Base-by-base conservation (phyloP, 2,329 filamentous ascomycete species). In the Cladosporium sp. region DNA sequence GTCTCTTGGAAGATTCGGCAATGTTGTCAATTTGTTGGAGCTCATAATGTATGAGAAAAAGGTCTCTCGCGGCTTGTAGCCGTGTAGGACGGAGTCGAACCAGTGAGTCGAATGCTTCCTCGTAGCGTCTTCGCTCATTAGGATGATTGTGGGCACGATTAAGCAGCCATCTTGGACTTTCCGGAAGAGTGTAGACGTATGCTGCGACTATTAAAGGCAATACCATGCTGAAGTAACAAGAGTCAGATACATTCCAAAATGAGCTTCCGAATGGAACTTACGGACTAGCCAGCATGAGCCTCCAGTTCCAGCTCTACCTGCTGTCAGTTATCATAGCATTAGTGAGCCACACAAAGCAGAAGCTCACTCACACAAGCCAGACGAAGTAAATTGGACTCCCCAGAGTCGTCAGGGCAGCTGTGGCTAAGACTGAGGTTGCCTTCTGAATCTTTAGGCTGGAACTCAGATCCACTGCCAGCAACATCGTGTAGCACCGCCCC, bases 401-500 rank as follows among this genome's bases (percentile, higher is more conserved):
- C 33, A 35, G 33, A 13, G 33, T 13, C 37, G 37, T 14, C 16
- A 40, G 37, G 37, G 16, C 37, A 40, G 7, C n/a, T 14, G 37
- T 40, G 37, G 9, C n/a, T 40, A 14, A 40, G 37, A 14, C 13
- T 14, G 2, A 40, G 37, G 37, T 40, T 40, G 8, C 10, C n/a
- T 14, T 11, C n/a, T 8, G 37, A 40, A 40, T 40, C 37, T 40
- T 11, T 40, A 11, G 37, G 37, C 9, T 40, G 37, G 16, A 40
- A 14, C 16, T 14, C 37, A 13, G 10, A 40, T 14, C 33, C 37
- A 40, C 37, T 40, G 10, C 37, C 37, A 40, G 10, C 70, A 14
- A 66, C 61, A 13, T 70, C 56, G 57, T 71, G 68, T 16, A 75
- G 66, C 3, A 67, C 66, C 2, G 76, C 57, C 41, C 67, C 75